Evolutionary conservation across 441 rosid species (phyloP), one percentile per base, ranked within the genome.

Genomic region (Euphorbia schlechtendalii): DNA sequence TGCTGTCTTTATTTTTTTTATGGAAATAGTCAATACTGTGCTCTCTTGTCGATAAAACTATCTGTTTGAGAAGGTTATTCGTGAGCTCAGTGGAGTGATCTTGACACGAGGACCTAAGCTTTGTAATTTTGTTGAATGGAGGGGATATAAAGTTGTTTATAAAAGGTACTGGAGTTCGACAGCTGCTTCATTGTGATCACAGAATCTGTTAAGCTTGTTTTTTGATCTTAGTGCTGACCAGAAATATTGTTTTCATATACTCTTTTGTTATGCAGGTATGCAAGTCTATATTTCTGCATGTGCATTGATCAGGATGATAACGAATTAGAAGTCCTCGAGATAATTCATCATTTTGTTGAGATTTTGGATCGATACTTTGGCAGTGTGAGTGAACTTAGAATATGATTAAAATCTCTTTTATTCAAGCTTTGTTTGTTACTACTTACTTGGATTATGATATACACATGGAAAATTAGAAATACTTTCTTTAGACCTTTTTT

Each of bases 251-350:
- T 69, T 66, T 56, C 66, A 2, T 46, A 61, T 45, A 63, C 54
- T 64, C 15, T 4, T 59, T 18, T 25, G 0, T n/a, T 61, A 10
- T 74, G 74, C 83, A 94, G 98, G 77, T 94, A 95, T 79, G 98
- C 99, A 63, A 88, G 99, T 73, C 86, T 95, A 22, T 95, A 95
- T 77, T 95, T 95, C 80, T 95, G 97, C 82, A 92, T 95, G 99
- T 92, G 99, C 78, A 74, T 88, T 72, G 93, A 95, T 80, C 87
- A 86, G 74, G 91, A 86, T 1, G 96, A 95, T 82, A 95, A 95
- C 30, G 99, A 92, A 77, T 65, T 95, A 56, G 99, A 95, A 81
- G 63, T 85, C 61, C 86, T 95, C 15, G 97, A 92, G 76, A 88
- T 92, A 36, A 95, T 95, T 66, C 99, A 95, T 75, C 96, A 89